A percentile compares a stretch with the other conserved stretches of the same genome.
phyloP scores from a whole-genome alignment of 257 asterid genomes.

The Rubia yunnanensis region DNA sequence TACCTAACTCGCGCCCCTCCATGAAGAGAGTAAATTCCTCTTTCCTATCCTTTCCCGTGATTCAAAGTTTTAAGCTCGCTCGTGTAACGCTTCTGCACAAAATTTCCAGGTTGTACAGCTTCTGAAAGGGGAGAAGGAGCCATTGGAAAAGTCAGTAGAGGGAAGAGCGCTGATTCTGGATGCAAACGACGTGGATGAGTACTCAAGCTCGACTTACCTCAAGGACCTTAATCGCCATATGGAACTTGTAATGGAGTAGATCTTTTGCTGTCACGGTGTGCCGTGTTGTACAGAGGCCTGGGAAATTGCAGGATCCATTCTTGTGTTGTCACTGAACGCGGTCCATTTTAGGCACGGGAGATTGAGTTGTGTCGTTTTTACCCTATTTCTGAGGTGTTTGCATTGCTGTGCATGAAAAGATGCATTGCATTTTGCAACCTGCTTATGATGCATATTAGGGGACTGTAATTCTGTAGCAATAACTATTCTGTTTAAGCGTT shows the following conservation, averaged over 20 bases:
- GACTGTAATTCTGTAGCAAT: not conserved
- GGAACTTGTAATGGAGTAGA: slow-evolving; percentile 82
- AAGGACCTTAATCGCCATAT: slow-evolving; percentile 81
- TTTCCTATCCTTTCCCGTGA: not conserved
- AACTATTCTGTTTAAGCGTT: not conserved
- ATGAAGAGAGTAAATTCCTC: slow-evolving; percentile 56
- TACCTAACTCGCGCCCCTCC: slow-evolving; percentile 73
- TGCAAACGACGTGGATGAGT: slow-evolving; percentile 72
- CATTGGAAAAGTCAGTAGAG: slow-evolving; percentile 51
- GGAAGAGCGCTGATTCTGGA: slow-evolving; percentile 53
- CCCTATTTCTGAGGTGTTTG: not conserved
- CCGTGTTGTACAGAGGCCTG: slow-evolving; percentile 5
- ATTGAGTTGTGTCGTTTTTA: not conserved
- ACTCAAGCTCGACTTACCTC: slow-evolving; percentile 56
- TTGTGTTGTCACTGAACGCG: not conserved
- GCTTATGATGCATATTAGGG: slow-evolving; percentile 10
- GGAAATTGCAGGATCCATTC: not conserved
- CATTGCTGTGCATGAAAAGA: not conserved
- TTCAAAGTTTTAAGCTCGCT: too few species aligned
- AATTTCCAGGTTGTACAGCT: slow-evolving; percentile 52
- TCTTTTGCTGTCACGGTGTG: not conserved
- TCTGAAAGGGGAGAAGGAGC: slow-evolving; percentile 61
- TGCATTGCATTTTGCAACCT: slow-evolving; percentile 4
- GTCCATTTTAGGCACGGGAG: not conserved
- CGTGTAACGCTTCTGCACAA: not conserved